phyloP scores from a whole-genome alignment of 306 rosid species.

The Cucurbita pepo region DNA sequence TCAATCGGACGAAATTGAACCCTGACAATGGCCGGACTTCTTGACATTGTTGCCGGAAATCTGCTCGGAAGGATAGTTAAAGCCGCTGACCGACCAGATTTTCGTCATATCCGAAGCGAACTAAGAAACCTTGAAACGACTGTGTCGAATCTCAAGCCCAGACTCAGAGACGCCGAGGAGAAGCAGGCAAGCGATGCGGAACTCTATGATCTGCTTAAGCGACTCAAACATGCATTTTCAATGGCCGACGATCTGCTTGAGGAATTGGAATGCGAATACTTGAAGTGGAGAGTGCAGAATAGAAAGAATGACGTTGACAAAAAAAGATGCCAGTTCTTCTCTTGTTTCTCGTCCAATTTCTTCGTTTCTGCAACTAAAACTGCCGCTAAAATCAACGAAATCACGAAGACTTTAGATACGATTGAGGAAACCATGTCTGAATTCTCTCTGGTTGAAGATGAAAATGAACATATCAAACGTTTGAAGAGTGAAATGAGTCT shows the following conservation, averaged over 20 bases:
- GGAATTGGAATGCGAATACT: slow-evolving; percentile 11
- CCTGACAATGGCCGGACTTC: neutral
- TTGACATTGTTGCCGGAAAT: neutral
- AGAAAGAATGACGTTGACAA: neutral
- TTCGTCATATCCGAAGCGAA: neutral
- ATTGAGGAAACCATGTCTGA: neutral
- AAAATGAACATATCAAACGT: neutral
- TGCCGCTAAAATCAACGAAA: neutral
- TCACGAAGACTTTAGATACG: slow-evolving; percentile 1
- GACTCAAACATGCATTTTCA: neutral
- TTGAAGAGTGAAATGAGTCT: neutral
- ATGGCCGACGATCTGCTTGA: slow-evolving; percentile 15
- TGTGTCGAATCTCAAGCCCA: slow-evolving; percentile 6
- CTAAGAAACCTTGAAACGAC: neutral
- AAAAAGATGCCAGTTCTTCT: slow-evolving; percentile 11
- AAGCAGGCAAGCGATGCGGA: neutral
- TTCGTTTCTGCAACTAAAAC: neutral
- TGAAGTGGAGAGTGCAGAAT: neutral
- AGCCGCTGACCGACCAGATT: neutral
- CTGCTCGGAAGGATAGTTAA: neutral
- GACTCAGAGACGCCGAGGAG: slow-evolving; percentile 17
- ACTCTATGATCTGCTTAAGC: slow-evolving; percentile 3
- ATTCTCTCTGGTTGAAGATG: neutral
- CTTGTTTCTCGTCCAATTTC: slow-evolving; percentile 5
- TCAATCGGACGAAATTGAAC: neutral